These are phyloP conservation scores for Rhizomucor miehei DNA, from an alignment of 371 early-diverging fungal species.

Conservation along the genomic window DNA sequence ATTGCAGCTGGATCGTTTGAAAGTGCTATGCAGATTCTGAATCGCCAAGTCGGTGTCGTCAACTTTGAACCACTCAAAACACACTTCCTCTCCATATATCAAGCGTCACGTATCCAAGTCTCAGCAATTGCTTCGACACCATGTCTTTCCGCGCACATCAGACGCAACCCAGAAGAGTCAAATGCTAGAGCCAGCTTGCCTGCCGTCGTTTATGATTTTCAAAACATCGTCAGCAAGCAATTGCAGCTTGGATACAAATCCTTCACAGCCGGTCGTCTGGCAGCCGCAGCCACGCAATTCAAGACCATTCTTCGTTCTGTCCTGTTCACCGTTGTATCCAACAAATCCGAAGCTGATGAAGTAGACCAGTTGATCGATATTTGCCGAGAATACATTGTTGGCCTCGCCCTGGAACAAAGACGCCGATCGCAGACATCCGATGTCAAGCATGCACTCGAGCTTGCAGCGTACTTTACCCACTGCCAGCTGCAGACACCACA, in stretches of 20 bases:
- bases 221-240: slow-evolving; percentile 44
- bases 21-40: slow-evolving; percentile 87
- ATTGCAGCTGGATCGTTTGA: slow-evolving; percentile 94
- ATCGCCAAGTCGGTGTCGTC: slow-evolving; percentile 84
- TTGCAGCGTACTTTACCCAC: slow-evolving; percentile 94
- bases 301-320: slow-evolving; percentile 70
- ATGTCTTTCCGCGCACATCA: slow-evolving; percentile 57
- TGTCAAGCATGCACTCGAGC: slow-evolving; percentile 74
- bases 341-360: slow-evolving; percentile 67
- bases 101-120: slow-evolving; percentile 69
- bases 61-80: slow-evolving; percentile 90
- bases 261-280: slow-evolving; percentile 74
- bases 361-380: slow-evolving; percentile 73
- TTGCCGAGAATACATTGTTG: slow-evolving; percentile 90
- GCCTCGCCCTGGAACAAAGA: slow-evolving; percentile 77
- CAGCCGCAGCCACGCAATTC: slow-evolving; percentile 76
- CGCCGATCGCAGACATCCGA: slow-evolving; percentile 58
- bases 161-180: slow-evolving; percentile 59
- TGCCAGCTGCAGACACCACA: slow-evolving; percentile 88
- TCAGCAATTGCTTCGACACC: slow-evolving; percentile 62
- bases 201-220: slow-evolving; percentile 53
- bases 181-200: slow-evolving; percentile 56
- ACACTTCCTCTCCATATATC: slow-evolving; percentile 78
- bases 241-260: slow-evolving; percentile 79
- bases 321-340: slow-evolving; percentile 63